Evolutionary conservation across 257 asterid genomes (phyloP).

Genomic region (Penstemon davidsonii): DNA sequence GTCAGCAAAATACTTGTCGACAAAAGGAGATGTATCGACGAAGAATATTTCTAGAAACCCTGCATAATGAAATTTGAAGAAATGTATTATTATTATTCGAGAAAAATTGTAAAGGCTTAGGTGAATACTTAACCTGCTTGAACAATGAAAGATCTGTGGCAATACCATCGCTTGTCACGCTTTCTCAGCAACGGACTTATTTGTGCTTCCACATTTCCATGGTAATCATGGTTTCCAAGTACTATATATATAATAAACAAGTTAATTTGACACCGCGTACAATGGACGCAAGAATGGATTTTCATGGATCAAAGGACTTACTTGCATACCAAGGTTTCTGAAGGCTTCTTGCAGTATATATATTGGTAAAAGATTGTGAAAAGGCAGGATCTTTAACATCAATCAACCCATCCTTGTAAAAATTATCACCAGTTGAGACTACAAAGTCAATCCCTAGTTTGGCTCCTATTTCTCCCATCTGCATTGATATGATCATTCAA

Average conservation of each 20-base stretch:
- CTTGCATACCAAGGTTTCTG: slow-evolving; percentile 42
- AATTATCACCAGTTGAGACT: slow-evolving; percentile 47
- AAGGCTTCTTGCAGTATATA: slow-evolving; percentile 46
- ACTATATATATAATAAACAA: slow-evolving; percentile 34
- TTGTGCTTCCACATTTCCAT: slow-evolving; percentile 58
- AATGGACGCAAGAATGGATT: too few species aligned
- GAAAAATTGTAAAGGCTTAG: background rate
- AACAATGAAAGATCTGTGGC: slow-evolving; percentile 51
- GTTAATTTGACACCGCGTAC: background rate
- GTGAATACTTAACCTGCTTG: slow-evolving; percentile 31
- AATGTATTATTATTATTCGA: background rate
- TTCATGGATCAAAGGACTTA: slow-evolving; percentile 9
- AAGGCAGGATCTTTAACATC: slow-evolving; percentile 37
- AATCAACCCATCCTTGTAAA: slow-evolving; percentile 37
- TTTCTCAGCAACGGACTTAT: slow-evolving; percentile 46
- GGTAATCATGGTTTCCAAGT: slow-evolving; percentile 79
- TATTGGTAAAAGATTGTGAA: slow-evolving; percentile 29
- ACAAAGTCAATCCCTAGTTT: slow-evolving; percentile 38
- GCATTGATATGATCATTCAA: background rate
- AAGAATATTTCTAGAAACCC: slow-evolving; percentile 49
- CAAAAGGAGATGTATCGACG: slow-evolving; percentile 71
- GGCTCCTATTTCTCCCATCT: slow-evolving; percentile 44
- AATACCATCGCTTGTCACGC: slow-evolving; percentile 56
- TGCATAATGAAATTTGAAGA: background rate
- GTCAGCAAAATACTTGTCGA: slow-evolving; percentile 45